Percentiles rank a stretch among this genome's conserved stretches.
Conservation (phyloP, 31 red algal genomes). For the Odonthalia washingtoniensis region DNA sequence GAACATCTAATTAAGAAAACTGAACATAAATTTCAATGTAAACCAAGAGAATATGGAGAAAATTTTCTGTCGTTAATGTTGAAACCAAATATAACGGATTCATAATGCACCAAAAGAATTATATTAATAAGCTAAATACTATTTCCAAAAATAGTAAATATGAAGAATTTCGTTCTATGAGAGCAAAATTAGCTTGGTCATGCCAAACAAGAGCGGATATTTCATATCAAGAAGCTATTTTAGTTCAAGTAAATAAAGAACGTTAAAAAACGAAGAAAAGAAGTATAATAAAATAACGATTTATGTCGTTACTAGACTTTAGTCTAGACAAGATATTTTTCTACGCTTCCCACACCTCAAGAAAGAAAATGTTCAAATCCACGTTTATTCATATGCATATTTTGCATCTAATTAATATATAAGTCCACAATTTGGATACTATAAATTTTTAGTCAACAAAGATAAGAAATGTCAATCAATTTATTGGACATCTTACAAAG, state of each 20-base stretch:
- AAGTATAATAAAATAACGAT: background rate
- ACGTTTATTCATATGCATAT: constrained; percentile 34
- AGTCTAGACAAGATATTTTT: background rate
- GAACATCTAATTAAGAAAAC: background rate
- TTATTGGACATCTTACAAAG: constrained; percentile 5
- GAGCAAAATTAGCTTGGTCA: constrained; percentile 36
- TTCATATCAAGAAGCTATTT: constrained; percentile 15
- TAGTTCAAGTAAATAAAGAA: background rate
- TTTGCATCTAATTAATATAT: constrained; percentile 24
- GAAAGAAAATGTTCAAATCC: background rate
- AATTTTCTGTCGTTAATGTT: constrained; percentile 43
- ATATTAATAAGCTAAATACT: background rate
- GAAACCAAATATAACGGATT: background rate
- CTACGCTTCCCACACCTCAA: no score
- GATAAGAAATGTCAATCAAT: no score
- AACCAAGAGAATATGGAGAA: background rate
- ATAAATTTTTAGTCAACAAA: constrained; percentile 12
- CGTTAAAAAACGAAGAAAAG: background rate
- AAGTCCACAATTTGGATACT: constrained; percentile 35
- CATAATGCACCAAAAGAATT: no score
- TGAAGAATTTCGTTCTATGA: constrained; percentile 3
- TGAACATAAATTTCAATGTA: constrained; percentile 12
- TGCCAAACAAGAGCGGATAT: constrained; percentile 26
- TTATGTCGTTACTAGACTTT: background rate
- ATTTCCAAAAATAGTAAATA: background rate